Evolutionary conservation across 1,284 basidiomycete genomes (phyloP).

Genomic region (Singerocomus inundabilis): DNA sequence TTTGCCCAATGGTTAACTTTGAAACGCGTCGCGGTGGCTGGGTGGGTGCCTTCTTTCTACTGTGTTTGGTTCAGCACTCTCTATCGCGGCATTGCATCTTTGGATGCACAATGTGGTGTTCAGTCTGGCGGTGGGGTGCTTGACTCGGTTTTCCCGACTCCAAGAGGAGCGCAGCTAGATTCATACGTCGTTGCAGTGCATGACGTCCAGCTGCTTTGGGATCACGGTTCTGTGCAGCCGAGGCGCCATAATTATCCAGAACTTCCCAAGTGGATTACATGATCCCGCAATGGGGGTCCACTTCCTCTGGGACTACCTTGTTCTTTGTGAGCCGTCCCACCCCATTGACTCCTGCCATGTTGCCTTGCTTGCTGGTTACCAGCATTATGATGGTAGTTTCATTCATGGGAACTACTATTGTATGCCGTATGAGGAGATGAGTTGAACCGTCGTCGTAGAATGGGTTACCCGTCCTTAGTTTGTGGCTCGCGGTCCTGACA

Average conservation of each 20-base stretch:
- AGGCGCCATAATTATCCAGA: background rate
- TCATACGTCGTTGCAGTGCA: background rate
- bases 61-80: constrained; percentile 5
- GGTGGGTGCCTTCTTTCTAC: constrained; percentile 20
- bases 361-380: constrained; percentile 12
- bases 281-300: no score
- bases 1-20: constrained; percentile 28
- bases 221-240: background rate
- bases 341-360: constrained; percentile 1
- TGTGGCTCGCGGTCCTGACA: constrained; percentile 39
- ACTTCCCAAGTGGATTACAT: constrained; percentile 3
- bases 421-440: constrained; percentile 24
- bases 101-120: constrained; percentile 15
- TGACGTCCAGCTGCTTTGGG: background rate
- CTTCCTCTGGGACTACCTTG: background rate
- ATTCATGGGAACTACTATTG: background rate
- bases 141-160: background rate
- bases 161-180: constrained; percentile 5
- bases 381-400: constrained; percentile 3
- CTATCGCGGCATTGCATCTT: constrained; percentile 25
- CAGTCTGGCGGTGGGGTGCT: background rate
- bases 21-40: constrained; percentile 36
- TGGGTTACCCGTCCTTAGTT: constrained; percentile 42
- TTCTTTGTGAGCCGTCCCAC: background rate
- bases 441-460: background rate